These are phyloP conservation scores for Russula sp. DNA, from an alignment of 768 basidiomycete genomes.

Conservation along the genomic window DNA sequence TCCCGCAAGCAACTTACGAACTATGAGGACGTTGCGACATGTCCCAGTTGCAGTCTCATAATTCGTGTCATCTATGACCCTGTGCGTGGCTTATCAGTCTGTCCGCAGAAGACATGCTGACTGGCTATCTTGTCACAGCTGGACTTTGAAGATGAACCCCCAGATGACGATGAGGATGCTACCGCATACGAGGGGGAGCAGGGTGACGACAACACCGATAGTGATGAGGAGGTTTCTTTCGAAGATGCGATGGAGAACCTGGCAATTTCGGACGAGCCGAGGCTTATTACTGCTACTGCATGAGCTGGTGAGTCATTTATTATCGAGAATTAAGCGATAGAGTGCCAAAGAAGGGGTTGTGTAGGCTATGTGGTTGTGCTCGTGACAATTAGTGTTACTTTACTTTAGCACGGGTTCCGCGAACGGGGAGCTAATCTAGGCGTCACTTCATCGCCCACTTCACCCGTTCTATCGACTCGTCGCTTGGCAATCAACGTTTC, in stretches of 20 bases:
- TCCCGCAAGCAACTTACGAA: slow-evolving; percentile 74
- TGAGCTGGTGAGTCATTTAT: slow-evolving; percentile 17
- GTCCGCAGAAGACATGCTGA: background rate
- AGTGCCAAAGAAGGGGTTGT: background rate
- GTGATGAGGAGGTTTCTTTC: slow-evolving; percentile 37
- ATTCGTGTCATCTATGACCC: slow-evolving; percentile 93
- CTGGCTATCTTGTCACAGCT: slow-evolving; percentile 38
- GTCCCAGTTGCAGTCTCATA: slow-evolving; percentile 92
- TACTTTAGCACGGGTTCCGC: background rate
- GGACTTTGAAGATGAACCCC: slow-evolving; percentile 76
- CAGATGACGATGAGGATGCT: slow-evolving; percentile 37
- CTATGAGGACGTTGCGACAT: slow-evolving; percentile 91
- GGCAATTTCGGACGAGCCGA: slow-evolving; percentile 35
- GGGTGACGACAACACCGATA: slow-evolving; percentile 21
- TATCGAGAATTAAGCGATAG: background rate
- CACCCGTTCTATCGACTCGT: no score
- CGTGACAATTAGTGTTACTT: background rate
- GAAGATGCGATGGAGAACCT: slow-evolving; percentile 65
- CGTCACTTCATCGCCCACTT: background rate
- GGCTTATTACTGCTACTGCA: slow-evolving; percentile 23
- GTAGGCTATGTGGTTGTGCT: background rate
- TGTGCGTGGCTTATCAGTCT: slow-evolving; percentile 41
- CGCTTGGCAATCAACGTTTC: background rate
- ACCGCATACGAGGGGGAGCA: slow-evolving; percentile 21
- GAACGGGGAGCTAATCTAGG: background rate